phyloP scores from a whole-genome alignment of 2,329 filamentous ascomycete species.

The Aspergillus sp. region DNA sequence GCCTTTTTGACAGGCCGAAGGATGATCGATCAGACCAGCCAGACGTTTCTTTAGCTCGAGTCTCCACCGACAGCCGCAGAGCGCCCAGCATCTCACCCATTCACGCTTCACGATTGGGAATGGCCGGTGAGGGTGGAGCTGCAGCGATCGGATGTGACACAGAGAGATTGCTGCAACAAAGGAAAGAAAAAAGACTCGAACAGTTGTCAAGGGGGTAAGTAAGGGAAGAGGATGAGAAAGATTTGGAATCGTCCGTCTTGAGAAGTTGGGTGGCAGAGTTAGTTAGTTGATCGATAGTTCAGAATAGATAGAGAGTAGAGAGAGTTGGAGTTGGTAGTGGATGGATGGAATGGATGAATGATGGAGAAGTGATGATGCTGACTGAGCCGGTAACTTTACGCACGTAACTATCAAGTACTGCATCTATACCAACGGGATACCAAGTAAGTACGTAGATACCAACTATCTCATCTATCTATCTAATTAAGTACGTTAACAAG shows the following conservation, averaged over 20 bases:
- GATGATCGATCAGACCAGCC: too few relatives aligned
- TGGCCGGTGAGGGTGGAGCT: neutral
- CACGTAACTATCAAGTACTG: too few relatives aligned
- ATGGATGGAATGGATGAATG: neutral
- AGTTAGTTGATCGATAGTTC: too few relatives aligned
- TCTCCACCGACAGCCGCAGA: neutral
- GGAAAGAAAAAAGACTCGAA: neutral
- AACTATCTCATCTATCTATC: too few relatives aligned
- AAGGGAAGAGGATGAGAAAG: neutral
- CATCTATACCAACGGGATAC: too few relatives aligned
- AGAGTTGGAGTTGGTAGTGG: neutral
- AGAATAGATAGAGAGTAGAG: neutral
- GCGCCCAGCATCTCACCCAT: neutral
- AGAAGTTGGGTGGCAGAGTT: too few relatives aligned
- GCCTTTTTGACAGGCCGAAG: too few relatives aligned
- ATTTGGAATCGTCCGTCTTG: neutral
- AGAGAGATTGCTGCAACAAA: neutral
- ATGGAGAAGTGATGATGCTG: neutral
- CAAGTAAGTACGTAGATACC: too few relatives aligned
- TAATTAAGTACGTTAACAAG: neutral
- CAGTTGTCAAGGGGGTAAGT: neutral
- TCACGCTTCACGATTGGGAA: neutral
- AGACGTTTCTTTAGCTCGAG: neutral
- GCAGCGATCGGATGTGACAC: neutral
- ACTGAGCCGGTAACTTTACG: neutral